Percentiles rank a stretch among this genome's conserved stretches.
These are phyloP conservation scores for Pseudogymnoascus sp. DNA, from an alignment of 2,329 filamentous ascomycete genomes.

Conservation along the genomic window DNA sequence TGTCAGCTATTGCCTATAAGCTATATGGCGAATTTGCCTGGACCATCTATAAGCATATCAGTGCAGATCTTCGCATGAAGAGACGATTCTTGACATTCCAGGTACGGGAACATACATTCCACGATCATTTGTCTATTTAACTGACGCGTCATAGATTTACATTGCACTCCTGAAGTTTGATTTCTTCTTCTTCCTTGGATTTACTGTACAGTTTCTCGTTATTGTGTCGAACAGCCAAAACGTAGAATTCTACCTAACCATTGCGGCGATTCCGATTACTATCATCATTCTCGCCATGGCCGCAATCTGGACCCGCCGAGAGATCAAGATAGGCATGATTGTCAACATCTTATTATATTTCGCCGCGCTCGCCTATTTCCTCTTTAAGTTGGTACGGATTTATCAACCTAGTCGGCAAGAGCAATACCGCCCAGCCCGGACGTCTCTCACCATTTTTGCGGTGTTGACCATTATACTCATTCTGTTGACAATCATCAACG, in stretches of 20 bases:
- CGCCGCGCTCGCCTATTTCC: conserved; percentile 84
- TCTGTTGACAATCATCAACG: conserved; percentile 78
- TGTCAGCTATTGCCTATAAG: conserved; percentile 81
- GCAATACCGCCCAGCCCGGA: conserved; percentile 70
- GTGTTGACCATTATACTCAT: conserved; percentile 87
- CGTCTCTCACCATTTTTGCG: conserved; percentile 86
- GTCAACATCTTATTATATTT: conserved; percentile 77
- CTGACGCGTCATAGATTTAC: conserved; percentile 63
- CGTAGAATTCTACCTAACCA: conserved; percentile 76
- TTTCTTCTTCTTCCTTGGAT: conserved; percentile 99
- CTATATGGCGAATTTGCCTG: conserved; percentile 97
- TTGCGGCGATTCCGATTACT: conserved; percentile 83
- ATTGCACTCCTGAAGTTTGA: conserved; percentile 97
- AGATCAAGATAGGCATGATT: conserved; percentile 72
- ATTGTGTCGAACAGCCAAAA: conserved; percentile 65
- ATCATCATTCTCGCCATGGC: conserved; percentile 80
- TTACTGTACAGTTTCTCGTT: conserved; percentile 95
- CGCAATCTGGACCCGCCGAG: conserved; percentile 74
- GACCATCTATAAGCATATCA: conserved; percentile 99
- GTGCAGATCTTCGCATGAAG: conserved; percentile 94
- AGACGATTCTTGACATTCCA: conserved; percentile 93
- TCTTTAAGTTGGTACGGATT: conserved; percentile 97
- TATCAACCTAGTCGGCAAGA: conserved; percentile 55
- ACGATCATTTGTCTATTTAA: background rate
- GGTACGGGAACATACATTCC: conserved; percentile 41